Evolutionary conservation across 177 flowering plant species (phyloP), one percentile per base, ranked within the genome.

Genomic region (Vitis hybrid): DNA sequence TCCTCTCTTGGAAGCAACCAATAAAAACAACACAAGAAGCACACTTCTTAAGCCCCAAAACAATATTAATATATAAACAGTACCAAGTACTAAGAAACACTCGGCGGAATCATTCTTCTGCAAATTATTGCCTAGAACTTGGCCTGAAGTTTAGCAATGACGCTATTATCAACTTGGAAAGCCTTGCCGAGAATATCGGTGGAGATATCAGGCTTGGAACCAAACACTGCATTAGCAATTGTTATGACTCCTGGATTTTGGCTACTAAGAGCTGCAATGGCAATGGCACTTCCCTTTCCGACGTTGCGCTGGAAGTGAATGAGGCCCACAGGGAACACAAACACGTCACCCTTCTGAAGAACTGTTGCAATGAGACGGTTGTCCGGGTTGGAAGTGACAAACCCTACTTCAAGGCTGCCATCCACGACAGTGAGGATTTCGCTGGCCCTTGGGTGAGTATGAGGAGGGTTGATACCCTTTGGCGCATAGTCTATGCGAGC

Each of bases 191-290:
- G 66, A 59, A 72, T 5, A 14, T 52, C 45, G 12, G 10, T 51
- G 23, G 48, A 4, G 15, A 72, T 60, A 3, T 9, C 11, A 1
- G 75, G 75, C 5, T 30, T 51, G 1, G 75, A 50, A 5, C 70
- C 70, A 56, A 72, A 72, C 52, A 72, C 19, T 2, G 75, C 13
- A 21, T 52, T 40, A 2, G 65, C 64, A 60, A 66, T 10, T 13
- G 70, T 52, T 9, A 59, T 51, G 9, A 60, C 58, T 4, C 70
- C 75, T n/a, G 70, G 75, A n/a, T 60, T 51, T 14, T 72, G 70
- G 66, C 75, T 72, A 54, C 30, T 64, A 5, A 72, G 45, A 10
- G 65, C 60, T 2, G 65, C 57, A 26, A 72, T 1, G 4, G 70
- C 65, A 12, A 32, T 18, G 1, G 70, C 75, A 45, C 18, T 19